Percentiles rank a stretch among this genome's conserved stretches.
Evolutionary conservation across 352 stramenopile species (phyloP).

Genomic region (Phytophthora megakarya): DNA sequence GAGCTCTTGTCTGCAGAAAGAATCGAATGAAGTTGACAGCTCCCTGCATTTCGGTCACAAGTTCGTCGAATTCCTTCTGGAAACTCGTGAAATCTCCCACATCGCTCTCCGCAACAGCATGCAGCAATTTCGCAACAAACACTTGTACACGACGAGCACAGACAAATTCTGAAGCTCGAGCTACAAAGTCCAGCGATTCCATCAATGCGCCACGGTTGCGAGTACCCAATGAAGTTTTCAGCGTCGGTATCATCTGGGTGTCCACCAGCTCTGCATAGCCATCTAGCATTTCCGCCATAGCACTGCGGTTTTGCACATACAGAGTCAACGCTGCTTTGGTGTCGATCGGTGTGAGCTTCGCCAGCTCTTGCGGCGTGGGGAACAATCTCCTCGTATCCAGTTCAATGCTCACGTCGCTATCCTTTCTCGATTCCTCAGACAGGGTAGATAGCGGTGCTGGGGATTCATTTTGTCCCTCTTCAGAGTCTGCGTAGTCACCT

Average conservation of each 20-base stretch:
- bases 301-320: slow-evolving; percentile 66
- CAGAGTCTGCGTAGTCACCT: slow-evolving; percentile 14
- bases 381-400: slow-evolving; percentile 42
- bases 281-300: slow-evolving; percentile 73
- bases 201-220: slow-evolving; percentile 57
- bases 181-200: slow-evolving; percentile 70
- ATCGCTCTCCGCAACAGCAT: slow-evolving; percentile 55
- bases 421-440: slow-evolving; percentile 35
- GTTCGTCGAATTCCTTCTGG: slow-evolving; percentile 28
- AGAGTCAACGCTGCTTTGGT: slow-evolving; percentile 54
- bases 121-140: slow-evolving; percentile 59
- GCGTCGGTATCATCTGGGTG: slow-evolving; percentile 54
- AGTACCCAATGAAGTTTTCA: slow-evolving; percentile 40
- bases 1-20: slow-evolving; percentile 27
- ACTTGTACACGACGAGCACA: slow-evolving; percentile 70
- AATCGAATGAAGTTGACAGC: slow-evolving; percentile 37
- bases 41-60: slow-evolving; percentile 33
- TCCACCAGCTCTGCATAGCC: slow-evolving; percentile 64
- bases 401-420: slow-evolving; percentile 25
- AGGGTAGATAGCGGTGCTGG: slow-evolving; percentile 25
- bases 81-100: slow-evolving; percentile 40
- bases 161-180: slow-evolving; percentile 73
- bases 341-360: slow-evolving; percentile 62
- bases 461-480: background rate
- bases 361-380: slow-evolving; percentile 53